These are phyloP conservation scores for Debaryomyces udenii DNA, from an alignment of 1,139 yeast species.

Conservation along the genomic window DNA sequence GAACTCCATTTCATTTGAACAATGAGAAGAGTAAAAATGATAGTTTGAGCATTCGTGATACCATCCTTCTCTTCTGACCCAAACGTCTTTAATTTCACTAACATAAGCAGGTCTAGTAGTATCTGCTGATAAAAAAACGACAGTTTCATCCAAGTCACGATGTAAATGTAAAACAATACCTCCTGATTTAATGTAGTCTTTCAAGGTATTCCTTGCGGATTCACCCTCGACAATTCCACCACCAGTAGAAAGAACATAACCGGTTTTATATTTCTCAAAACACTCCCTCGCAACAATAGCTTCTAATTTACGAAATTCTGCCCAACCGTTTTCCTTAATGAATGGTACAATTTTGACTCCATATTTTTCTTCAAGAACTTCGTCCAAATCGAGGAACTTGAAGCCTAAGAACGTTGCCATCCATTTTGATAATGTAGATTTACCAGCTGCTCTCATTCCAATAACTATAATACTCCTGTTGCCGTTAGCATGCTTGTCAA, in stretches of 20 bases:
- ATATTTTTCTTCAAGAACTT: conserved; percentile 59
- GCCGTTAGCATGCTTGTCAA: conserved; percentile 30
- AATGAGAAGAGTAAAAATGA: conserved; percentile 77
- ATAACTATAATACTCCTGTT: conserved; percentile 73
- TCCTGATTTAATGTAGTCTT: conserved; percentile 56
- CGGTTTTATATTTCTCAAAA: conserved; percentile 50
- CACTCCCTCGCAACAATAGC: conserved; percentile 57
- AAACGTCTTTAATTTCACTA: conserved; percentile 78
- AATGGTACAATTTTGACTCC: conserved; percentile 65
- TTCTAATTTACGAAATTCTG: conserved; percentile 74
- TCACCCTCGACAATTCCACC: conserved; percentile 92
- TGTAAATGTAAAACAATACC: conserved; percentile 88
- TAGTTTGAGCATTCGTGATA: conserved; percentile 81
- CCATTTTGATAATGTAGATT: conserved; percentile 83
- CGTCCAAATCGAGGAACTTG: conserved; percentile 77
- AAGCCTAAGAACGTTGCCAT: conserved; percentile 74
- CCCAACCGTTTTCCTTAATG: conserved; percentile 82
- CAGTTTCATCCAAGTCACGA: conserved; percentile 82
- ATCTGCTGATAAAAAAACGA: conserved; percentile 72
- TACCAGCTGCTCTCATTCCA: conserved; percentile 99
- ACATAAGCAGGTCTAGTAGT: conserved; percentile 85
- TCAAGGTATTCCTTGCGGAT: conserved; percentile 64
- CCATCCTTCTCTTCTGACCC: conserved; percentile 80
- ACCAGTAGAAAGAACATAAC: conserved; percentile 86
- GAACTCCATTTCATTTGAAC: conserved; percentile 59